Evolutionary conservation across 495 filamentous ascomycete species (phyloP).

Genomic region (Aspergillus coremiiformis): DNA sequence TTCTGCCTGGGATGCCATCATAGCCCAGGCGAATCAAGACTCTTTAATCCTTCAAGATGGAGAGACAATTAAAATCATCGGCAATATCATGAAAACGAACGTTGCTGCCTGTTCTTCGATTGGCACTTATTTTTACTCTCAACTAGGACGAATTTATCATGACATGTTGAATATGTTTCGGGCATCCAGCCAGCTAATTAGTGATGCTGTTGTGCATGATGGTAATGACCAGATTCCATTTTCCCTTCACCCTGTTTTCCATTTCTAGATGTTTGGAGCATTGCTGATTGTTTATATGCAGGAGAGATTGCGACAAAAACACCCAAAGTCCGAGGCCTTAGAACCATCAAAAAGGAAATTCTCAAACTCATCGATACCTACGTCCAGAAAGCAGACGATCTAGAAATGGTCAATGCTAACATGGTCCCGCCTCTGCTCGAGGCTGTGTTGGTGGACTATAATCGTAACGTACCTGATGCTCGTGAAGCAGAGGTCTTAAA

Average conservation of each 20-base stretch:
- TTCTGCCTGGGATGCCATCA: conserved; percentile 90
- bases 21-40: conserved; percentile 71
- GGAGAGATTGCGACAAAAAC: conserved; percentile 94
- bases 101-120: conserved; percentile 94
- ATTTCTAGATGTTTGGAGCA: neutral
- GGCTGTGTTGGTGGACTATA: conserved; percentile 91
- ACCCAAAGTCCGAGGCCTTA: conserved; percentile 85
- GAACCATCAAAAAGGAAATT: conserved; percentile 99
- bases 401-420: conserved; percentile 83
- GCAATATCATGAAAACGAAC: conserved; percentile 99
- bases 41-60: conserved; percentile 77
- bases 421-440: conserved; percentile 97
- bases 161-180: conserved; percentile 99
- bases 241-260: neutral
- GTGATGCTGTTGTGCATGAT: conserved; percentile 76
- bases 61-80: conserved; percentile 94
- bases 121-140: conserved; percentile 96
- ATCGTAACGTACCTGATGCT: conserved; percentile 91
- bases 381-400: conserved; percentile 93
- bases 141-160: conserved; percentile 94
- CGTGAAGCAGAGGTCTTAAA: conserved; percentile 94
- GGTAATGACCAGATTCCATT: conserved; percentile 44
- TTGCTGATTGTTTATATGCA: conserved; percentile 20
- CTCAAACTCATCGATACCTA: conserved; percentile 96
- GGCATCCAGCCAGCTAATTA: conserved; percentile 91